Conservation (phyloP, 1,284 basidiomycete genomes). For the Cryptococcus sp. region DNA sequence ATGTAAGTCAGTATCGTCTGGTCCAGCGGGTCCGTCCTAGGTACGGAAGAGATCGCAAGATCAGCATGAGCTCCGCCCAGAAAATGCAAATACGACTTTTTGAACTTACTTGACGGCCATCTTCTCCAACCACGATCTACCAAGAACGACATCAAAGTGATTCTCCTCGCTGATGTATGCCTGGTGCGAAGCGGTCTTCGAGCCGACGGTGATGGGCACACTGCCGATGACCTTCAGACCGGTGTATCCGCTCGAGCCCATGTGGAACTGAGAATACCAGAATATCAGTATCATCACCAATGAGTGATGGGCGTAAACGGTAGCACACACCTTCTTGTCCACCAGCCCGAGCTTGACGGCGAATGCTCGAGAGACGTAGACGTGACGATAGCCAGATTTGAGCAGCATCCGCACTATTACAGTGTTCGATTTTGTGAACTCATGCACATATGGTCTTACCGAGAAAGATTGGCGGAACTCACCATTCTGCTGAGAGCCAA, state of each 20-base stretch:
- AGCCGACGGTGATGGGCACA: conserved; percentile 65
- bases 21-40: conserved; percentile 72
- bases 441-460: conserved; percentile 7
- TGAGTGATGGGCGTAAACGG: background rate
- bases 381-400: conserved; percentile 89
- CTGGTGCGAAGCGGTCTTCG: conserved; percentile 56
- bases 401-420: conserved; percentile 83
- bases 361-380: conserved; percentile 94
- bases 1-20: conserved; percentile 84
- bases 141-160: conserved; percentile 95
- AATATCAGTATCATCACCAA: conserved; percentile 6
- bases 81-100: background rate
- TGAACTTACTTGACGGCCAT: conserved; percentile 68
- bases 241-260: conserved; percentile 48
- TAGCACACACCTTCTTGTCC: conserved; percentile 57
- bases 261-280: conserved; percentile 24
- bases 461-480: background rate
- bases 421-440: too few species aligned
- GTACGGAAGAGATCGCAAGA: background rate
- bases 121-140: conserved; percentile 89
- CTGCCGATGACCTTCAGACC: conserved; percentile 63
- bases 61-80: background rate
- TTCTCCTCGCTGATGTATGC: conserved; percentile 82
- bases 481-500: conserved; percentile 63
- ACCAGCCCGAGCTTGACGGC: conserved; percentile 88